A percentile compares a stretch with the other conserved stretches of the same genome.
Conservation (phyloP, 2,329 filamentous ascomycete species). For the Botrytis hyacinthi region DNA sequence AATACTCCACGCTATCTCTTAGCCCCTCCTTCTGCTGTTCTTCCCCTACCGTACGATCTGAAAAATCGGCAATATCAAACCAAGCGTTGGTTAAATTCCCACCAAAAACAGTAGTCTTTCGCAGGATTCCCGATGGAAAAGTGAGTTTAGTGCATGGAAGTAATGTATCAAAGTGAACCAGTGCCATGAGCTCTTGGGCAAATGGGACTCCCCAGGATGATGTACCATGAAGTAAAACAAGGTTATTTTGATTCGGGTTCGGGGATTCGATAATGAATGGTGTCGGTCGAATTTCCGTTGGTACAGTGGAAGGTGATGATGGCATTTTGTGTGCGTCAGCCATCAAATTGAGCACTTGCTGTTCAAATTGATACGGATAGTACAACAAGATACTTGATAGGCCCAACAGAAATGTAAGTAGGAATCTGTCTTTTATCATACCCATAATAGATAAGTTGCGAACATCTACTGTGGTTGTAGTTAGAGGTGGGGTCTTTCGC, state of each 20-base stretch:
- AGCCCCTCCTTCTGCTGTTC: constrained; percentile 20
- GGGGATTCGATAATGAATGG: constrained; percentile 27
- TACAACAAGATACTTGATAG: not conserved
- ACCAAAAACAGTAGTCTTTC: constrained; percentile 28
- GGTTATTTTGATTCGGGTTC: constrained; percentile 38
- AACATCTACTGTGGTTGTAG: not conserved
- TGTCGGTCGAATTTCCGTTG: not conserved
- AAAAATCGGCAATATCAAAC: constrained; percentile 34
- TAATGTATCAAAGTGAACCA: constrained; percentile 38
- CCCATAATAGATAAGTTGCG: not conserved
- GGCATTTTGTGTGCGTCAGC: not conserved
- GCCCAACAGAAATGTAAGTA: not conserved
- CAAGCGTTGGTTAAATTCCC: constrained; percentile 32
- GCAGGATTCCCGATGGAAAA: constrained; percentile 28
- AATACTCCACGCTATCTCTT: constrained; percentile 23
- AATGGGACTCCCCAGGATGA: constrained; percentile 41
- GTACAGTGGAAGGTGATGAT: not conserved
- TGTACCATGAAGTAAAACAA: constrained; percentile 45
- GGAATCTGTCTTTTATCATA: not conserved
- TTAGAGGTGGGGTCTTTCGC: not conserved
- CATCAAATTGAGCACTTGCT: not conserved
- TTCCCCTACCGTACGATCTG: constrained; percentile 30
- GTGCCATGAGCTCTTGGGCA: constrained; percentile 38
- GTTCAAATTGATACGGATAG: not conserved
- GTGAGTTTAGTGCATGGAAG: constrained; percentile 27